phyloP scores from a whole-genome alignment of 495 filamentous ascomycete genomes.

The Patellaria atrata region DNA sequence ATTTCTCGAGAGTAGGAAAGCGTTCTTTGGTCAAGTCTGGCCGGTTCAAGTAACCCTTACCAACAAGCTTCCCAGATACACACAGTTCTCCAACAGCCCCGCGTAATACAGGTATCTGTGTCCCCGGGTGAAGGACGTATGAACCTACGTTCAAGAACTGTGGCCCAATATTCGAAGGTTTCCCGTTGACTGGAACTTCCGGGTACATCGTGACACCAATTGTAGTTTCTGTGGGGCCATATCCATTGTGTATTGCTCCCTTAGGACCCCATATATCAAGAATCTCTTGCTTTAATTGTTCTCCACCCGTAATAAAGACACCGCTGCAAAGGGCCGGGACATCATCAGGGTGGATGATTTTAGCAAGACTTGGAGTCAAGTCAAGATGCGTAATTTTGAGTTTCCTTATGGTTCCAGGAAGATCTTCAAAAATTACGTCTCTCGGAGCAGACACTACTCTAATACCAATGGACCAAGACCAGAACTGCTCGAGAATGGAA shows the following conservation, averaged over 20 bases:
- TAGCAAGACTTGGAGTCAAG: constrained; percentile 56
- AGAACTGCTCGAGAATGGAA: constrained; percentile 75
- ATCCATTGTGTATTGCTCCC: constrained; percentile 58
- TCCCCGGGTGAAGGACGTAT: constrained; percentile 58
- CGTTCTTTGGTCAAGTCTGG: constrained; percentile 48
- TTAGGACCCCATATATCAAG: constrained; percentile 51
- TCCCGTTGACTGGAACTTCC: constrained; percentile 53
- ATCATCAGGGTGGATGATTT: constrained; percentile 45
- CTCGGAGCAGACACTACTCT: constrained; percentile 61
- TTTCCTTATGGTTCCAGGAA: constrained; percentile 50
- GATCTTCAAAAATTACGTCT: constrained; percentile 64
- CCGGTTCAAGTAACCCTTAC: constrained; percentile 73
- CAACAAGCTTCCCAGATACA: constrained; percentile 72
- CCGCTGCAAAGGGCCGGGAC: constrained; percentile 52
- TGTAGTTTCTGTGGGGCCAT: constrained; percentile 80
- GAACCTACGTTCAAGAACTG: constrained; percentile 73
- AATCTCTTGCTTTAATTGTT: constrained; percentile 57
- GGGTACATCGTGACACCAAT: constrained; percentile 76
- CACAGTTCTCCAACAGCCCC: constrained; percentile 79
- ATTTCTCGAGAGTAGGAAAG: constrained; percentile 41
- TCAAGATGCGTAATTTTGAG: constrained; percentile 78
- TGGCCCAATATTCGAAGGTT: constrained; percentile 69
- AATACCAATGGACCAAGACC: constrained; percentile 77
- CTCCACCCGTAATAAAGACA: constrained; percentile 65
- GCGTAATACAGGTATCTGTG: constrained; percentile 53